Percentiles rank a stretch among this genome's conserved stretches.
Conservation (phyloP, 73 alveolate genomes). For the Paramecium bursaria region DNA sequence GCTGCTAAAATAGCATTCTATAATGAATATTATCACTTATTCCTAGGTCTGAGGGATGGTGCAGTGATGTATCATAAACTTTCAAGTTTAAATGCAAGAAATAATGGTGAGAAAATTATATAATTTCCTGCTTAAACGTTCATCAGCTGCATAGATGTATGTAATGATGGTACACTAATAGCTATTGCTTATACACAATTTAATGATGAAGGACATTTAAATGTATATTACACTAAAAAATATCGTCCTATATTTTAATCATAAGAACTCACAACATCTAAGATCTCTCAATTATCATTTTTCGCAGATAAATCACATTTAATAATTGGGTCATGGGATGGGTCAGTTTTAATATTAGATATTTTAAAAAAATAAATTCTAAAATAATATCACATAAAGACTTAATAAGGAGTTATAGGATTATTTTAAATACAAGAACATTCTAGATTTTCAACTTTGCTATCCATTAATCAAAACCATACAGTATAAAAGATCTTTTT, state of each 20-base stretch:
- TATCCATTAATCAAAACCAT: constrained; percentile 24
- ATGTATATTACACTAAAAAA: background rate
- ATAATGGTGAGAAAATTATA: background rate
- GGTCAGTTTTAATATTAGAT: constrained; percentile 14
- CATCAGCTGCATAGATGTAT: constrained; percentile 9
- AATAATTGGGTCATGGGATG: constrained; percentile 53
- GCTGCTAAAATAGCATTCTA: background rate
- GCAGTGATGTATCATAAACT: too few relatives aligned
- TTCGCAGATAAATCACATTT: constrained; percentile 20
- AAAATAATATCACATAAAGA: background rate
- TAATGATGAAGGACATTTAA: constrained; percentile 4
- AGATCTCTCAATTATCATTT: constrained; percentile 9
- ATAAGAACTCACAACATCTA: background rate
- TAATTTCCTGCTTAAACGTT: constrained; percentile 15
- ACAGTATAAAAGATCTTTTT: background rate
- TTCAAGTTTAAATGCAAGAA: too few relatives aligned
- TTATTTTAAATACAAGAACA: constrained; percentile 17
- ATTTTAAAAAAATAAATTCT: constrained; percentile 4
- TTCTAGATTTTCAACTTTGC: constrained; percentile 9
- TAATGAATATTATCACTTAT: constrained; percentile 4
- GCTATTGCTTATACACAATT: constrained; percentile 45
- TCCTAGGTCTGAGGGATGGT: constrained; percentile 2
- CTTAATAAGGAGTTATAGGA: constrained; percentile 9
- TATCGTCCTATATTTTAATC: background rate
- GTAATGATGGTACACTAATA: constrained; percentile 6